Percentiles rank a stretch among this genome's conserved stretches.
Conservation (phyloP, 768 basidiomycete species). For the Mycena rebaudengoi region DNA sequence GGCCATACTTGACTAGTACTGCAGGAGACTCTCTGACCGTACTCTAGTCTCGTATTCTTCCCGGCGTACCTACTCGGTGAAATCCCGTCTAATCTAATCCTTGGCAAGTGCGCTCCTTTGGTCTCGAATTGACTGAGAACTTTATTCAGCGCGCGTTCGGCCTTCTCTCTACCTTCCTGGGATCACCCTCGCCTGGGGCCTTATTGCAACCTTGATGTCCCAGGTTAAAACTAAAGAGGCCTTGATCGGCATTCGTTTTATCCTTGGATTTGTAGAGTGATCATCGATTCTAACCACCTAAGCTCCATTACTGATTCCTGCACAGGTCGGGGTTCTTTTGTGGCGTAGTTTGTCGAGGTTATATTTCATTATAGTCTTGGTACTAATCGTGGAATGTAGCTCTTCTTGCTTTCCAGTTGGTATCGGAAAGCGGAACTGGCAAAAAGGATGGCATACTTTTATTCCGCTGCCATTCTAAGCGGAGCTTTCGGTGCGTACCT, state of each 20-base stretch:
- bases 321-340: conserved; percentile 21
- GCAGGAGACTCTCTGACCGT: conserved; percentile 8
- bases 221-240: conserved; percentile 20
- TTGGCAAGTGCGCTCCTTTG: conserved; percentile 12
- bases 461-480: conserved; percentile 21
- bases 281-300: conserved; percentile 8
- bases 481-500: conserved; percentile 21
- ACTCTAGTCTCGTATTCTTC: conserved; percentile 20
- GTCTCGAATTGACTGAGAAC: conserved; percentile 12
- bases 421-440: conserved; percentile 22
- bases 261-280: conserved; percentile 22
- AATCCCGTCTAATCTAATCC: conserved; percentile 23
- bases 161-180: conserved; percentile 20
- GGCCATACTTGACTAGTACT: conserved; percentile 5
- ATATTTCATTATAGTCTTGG: not conserved
- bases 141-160: conserved; percentile 17
- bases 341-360: conserved; percentile 16
- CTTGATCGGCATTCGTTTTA: conserved; percentile 19
- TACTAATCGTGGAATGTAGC: conserved; percentile 16
- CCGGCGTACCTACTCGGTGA: conserved; percentile 21
- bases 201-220: conserved; percentile 20
- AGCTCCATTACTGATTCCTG: conserved; percentile 14
- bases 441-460: conserved; percentile 23
- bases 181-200: conserved; percentile 21
- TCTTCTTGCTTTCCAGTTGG: conserved; percentile 24